Base-by-base conservation (phyloP, 345 rosid genomes). In the Stellera chamaejasme region DNA sequence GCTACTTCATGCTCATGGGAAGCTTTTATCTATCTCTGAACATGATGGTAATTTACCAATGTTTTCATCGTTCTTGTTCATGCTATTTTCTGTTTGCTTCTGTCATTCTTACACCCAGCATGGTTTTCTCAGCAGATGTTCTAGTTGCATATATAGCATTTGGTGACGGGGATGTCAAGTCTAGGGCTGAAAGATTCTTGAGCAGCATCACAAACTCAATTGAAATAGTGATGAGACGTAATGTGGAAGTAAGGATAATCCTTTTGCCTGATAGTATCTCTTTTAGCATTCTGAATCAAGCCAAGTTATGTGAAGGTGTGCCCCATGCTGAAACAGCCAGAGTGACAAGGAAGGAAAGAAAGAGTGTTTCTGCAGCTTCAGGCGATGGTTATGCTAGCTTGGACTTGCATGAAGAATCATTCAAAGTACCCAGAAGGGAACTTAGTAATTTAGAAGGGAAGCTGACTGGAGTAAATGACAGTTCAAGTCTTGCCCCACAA, bases 131-230 rank as follows among this genome's bases (percentile, higher is more conserved):
- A 69, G 72, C 91, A 93, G 99, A 91, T 69, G 73, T 77, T 72
- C 68, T 89, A 54, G 82, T 83, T 63, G 91, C 81, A 15, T 89
- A 84, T 66, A 63, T 93, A 44, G 91, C 88, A 23, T 88, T 93
- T 69, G 81, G 60, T 13, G 81, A 87, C 54, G 71, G 65, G 25
- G 82, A 78, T 61, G 72, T 89, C 60, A 93, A 93, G 74, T 61
- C 74, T 55, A 86, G 96, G 72, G 94, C 82, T 57, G 99, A 87
- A 69, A 81, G 97, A 73, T 89, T 89, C 74, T 57, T 86, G 68
- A 93, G 94, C 77, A 93, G 99, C 48, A 86, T 93, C 58, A 93
- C 96, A 58, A 89, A 93, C 68, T 84, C 99, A 10, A 80, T 93
- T 46, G 99, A 93, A 75, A 80, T 72, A 66, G 91, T 93, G 42